Evolutionary conservation across 2,329 filamentous ascomycete genomes (phyloP).

Genomic region (Dothidotthia symphoricarpi): DNA sequence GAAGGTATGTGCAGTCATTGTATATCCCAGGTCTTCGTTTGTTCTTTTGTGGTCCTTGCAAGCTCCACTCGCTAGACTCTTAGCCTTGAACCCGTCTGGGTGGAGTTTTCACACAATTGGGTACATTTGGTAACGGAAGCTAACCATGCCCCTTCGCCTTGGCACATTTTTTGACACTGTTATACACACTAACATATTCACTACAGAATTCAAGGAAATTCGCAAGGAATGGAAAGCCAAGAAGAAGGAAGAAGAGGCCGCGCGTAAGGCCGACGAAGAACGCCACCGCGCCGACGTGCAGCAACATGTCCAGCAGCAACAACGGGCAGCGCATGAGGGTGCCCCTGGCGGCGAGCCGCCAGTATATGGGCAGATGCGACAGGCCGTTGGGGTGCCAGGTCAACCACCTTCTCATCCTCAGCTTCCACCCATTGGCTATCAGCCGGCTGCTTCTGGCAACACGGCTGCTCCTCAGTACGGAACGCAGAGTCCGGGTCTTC

Average conservation of each 20-base stretch:
- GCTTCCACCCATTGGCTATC: conserved; percentile 53
- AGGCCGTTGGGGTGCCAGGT: conserved; percentile 46
- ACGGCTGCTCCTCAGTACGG: conserved; percentile 47
- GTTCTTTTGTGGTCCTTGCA: conserved; percentile 31
- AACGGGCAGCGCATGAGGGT: conserved; percentile 55
- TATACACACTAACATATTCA: conserved; percentile 12
- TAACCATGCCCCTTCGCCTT: conserved; percentile 43
- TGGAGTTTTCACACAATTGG: conserved; percentile 54
- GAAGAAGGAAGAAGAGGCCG: conserved; percentile 96
- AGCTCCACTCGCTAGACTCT: conserved; percentile 35
- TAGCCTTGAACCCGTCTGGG: too few species aligned
- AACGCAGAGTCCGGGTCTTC: conserved; percentile 46
- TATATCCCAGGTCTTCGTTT: conserved; percentile 5
- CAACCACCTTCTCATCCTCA: conserved; percentile 49
- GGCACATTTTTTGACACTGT: conserved; percentile 18
- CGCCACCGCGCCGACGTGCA: conserved; percentile 66
- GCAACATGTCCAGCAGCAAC: conserved; percentile 24
- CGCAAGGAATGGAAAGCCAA: conserved; percentile 98
- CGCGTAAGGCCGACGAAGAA: conserved; percentile 88
- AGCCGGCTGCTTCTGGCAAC: conserved; percentile 47
- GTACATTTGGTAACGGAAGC: conserved; percentile 48
- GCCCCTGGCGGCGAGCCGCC: conserved; percentile 48
- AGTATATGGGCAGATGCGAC: conserved; percentile 47
- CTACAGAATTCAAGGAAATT: conserved; percentile 94
- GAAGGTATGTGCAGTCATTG: conserved; percentile 69